Conservation (phyloP, 768 basidiomycete species). For the Trametes sanguinea region DNA sequence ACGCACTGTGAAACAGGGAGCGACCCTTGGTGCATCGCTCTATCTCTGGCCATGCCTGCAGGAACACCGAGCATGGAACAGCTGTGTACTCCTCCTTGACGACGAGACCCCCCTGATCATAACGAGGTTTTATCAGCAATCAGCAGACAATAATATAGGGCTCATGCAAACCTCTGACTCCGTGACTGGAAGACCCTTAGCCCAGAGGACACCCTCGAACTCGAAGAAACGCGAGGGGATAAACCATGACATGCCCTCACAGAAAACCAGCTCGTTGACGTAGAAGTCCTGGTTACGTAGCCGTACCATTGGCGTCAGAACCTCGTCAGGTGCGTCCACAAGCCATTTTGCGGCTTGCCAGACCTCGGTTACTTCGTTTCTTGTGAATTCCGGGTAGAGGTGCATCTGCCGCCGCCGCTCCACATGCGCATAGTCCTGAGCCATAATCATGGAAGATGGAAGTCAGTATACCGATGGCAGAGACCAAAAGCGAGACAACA, state of each 20-base stretch:
- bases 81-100: neutral
- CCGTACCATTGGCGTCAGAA: slow-evolving; percentile 31
- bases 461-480: neutral
- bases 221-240: slow-evolving; percentile 22
- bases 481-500: neutral
- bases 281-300: slow-evolving; percentile 27
- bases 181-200: neutral
- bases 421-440: slow-evolving; percentile 33
- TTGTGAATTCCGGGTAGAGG: slow-evolving; percentile 33
- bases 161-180: neutral
- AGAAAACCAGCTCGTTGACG: slow-evolving; percentile 26
- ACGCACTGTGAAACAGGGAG: neutral
- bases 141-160: neutral
- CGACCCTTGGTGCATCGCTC: neutral
- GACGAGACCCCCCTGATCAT: neutral
- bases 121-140: neutral
- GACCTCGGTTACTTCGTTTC: slow-evolving; percentile 26
- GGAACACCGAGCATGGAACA: neutral
- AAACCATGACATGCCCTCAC: slow-evolving; percentile 18
- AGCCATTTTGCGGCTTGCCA: slow-evolving; percentile 36
- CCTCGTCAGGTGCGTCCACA: slow-evolving; percentile 27
- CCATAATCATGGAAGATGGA: neutral
- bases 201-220: slow-evolving; percentile 3
- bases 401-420: slow-evolving; percentile 27
- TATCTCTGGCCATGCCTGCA: neutral